phyloP scores from a whole-genome alignment of 140 eudicot species.

The Eryngium alpinum region DNA sequence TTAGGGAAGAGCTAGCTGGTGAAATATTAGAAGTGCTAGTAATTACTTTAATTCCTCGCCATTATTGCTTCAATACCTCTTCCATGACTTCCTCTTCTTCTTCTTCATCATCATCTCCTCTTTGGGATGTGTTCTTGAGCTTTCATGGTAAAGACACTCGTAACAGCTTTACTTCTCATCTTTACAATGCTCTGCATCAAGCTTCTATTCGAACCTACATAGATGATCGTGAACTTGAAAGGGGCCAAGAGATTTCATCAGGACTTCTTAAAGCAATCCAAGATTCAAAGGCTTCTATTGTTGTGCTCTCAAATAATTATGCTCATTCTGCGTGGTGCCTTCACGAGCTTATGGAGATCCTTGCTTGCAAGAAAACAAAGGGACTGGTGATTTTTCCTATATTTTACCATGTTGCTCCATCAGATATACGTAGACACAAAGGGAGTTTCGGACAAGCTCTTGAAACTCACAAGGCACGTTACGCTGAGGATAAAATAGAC shows the following conservation, averaged over 20 bases:
- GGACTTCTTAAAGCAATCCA: not conserved
- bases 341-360: slow-evolving; percentile 7
- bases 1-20: no score
- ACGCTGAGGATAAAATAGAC: not conserved
- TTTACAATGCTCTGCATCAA: not conserved
- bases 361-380: not conserved
- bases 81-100: no score
- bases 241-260: not conserved
- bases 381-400: not conserved
- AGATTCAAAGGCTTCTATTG: not conserved
- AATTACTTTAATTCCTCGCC: no score
- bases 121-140: slow-evolving; percentile 3
- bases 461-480: not conserved
- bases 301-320: not conserved
- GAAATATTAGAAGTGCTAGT: no score
- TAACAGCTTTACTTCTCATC: not conserved
- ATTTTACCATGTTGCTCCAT: not conserved
- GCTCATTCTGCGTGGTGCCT: not conserved
- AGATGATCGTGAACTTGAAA: not conserved
- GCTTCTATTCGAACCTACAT: not conserved
- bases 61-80: no score
- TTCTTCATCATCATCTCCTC: not conserved
- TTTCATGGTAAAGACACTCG: slow-evolving; percentile 6
- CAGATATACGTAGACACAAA: not conserved
- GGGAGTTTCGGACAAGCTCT: not conserved